Percentiles rank a stretch among this genome's conserved stretches.
phyloP scores from a whole-genome alignment of 2,329 filamentous ascomycete genomes.

The Phialophora chinensis region DNA sequence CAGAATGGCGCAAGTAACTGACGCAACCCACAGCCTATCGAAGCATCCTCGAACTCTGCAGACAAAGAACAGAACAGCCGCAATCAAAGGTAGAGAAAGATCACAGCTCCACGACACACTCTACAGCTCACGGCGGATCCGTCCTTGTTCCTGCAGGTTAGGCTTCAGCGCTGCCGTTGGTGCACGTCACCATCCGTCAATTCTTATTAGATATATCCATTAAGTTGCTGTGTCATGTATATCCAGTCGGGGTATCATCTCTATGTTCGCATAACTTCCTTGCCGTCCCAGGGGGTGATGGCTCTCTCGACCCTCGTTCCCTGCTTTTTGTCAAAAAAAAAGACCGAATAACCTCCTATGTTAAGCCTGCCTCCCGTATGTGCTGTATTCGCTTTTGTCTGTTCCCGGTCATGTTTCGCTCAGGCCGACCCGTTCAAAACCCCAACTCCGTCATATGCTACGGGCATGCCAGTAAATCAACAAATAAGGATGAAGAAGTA shows the following conservation, averaged over 20 bases:
- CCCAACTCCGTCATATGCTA: conserved; percentile 7
- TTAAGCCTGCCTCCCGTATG: not conserved
- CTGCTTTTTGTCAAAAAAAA: not conserved
- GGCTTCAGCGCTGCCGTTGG: not conserved
- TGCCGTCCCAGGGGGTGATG: not conserved
- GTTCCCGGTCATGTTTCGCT: not conserved
- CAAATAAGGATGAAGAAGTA: not conserved
- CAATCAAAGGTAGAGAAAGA: no score
- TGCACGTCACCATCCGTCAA: not conserved
- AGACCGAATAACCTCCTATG: conserved; percentile 5
- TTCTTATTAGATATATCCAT: conserved; percentile 11
- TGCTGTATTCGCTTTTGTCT: not conserved
- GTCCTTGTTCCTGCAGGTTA: not conserved
- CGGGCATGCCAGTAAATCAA: not conserved
- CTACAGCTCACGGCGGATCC: not conserved
- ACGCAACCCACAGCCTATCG: not conserved
- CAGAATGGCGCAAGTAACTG: not conserved
- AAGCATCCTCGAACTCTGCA: not conserved
- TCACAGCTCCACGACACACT: not conserved
- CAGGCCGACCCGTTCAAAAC: not conserved
- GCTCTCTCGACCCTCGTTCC: not conserved
- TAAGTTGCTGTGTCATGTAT: conserved; percentile 1
- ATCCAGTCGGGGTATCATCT: conserved; percentile 10
- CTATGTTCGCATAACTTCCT: conserved; percentile 9
- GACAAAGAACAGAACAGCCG: not conserved